These are phyloP conservation scores for Populus hybrid DNA, from an alignment of 441 rosid species.

Conservation along the genomic window DNA sequence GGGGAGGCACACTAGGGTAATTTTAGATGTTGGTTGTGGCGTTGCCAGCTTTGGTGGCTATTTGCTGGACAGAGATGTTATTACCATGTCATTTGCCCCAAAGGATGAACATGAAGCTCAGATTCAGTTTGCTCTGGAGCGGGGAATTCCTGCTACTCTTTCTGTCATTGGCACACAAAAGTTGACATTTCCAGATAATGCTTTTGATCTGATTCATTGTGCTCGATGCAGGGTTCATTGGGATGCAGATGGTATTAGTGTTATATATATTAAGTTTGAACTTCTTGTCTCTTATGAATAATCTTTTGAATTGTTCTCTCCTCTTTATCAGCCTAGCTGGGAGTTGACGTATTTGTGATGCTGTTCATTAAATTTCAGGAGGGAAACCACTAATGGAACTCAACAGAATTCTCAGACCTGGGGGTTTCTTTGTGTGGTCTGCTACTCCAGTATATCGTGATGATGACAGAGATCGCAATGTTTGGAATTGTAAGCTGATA, in stretches of 20 bases:
- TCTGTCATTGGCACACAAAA: conserved; percentile 81
- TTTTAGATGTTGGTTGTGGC: conserved; percentile 92
- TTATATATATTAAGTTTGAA: background rate
- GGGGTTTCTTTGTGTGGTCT: conserved; percentile 91
- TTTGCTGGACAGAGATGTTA: conserved; percentile 65
- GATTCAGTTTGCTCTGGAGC: conserved; percentile 91
- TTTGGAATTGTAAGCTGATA: conserved; percentile 53
- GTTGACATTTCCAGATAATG: conserved; percentile 63
- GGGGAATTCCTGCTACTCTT: conserved; percentile 89
- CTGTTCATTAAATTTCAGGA: conserved; percentile 43
- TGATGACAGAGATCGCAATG: conserved; percentile 52
- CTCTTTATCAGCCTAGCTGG: background rate
- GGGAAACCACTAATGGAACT: conserved; percentile 91
- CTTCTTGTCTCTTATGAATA: background rate
- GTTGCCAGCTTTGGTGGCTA: conserved; percentile 96
- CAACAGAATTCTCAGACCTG: conserved; percentile 87
- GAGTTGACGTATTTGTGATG: conserved; percentile 12
- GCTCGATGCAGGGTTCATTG: conserved; percentile 95
- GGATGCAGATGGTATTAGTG: conserved; percentile 69
- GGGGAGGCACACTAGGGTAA: conserved; percentile 67
- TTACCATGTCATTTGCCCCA: conserved; percentile 93
- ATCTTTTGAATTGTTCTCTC: background rate
- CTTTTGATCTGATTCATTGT: conserved; percentile 84
- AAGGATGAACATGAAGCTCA: conserved; percentile 98
- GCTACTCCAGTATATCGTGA: conserved; percentile 87